These are phyloP conservation scores for Periconia sp. DNA, from an alignment of 2,329 filamentous ascomycete species.

Conservation along the genomic window DNA sequence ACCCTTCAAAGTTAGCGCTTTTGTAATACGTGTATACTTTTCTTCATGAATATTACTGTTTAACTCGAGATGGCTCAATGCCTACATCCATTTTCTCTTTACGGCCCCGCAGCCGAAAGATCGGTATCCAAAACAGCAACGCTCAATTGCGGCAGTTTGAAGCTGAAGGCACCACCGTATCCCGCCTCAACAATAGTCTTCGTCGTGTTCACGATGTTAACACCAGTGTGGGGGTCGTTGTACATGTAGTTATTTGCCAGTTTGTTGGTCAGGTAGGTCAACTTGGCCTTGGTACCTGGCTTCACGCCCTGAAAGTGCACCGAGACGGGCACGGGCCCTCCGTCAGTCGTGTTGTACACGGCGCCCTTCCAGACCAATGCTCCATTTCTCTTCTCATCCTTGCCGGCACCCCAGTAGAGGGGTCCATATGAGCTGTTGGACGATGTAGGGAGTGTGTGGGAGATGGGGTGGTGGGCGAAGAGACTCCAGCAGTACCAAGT, in stretches of 20 bases:
- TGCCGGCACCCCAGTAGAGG: constrained; percentile 51
- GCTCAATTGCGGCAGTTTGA: constrained; percentile 57
- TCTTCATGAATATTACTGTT: too few relatives aligned
- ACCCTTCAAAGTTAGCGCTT: too few relatives aligned
- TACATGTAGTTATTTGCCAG: constrained; percentile 41
- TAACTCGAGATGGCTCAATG: too few relatives aligned
- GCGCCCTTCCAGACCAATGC: constrained; percentile 49
- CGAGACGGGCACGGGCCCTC: constrained; percentile 19
- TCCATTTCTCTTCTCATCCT: constrained; percentile 29
- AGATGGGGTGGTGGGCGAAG: constrained; percentile 46
- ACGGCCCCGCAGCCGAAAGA: not conserved
- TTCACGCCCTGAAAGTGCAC: constrained; percentile 33
- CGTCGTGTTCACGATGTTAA: constrained; percentile 41
- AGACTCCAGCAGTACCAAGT: constrained; percentile 44
- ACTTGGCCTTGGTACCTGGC: constrained; percentile 25
- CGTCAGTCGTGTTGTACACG: constrained; percentile 52
- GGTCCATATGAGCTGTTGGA: constrained; percentile 44
- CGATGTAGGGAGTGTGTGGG: constrained; percentile 46
- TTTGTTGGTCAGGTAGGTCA: constrained; percentile 50
- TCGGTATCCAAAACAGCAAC: constrained; percentile 57
- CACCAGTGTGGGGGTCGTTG: constrained; percentile 51
- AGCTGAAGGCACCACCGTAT: constrained; percentile 53
- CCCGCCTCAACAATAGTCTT: constrained; percentile 29
- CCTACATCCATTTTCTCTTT: not conserved
- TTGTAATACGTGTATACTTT: too few relatives aligned